Evolutionary conservation across 2,329 filamentous ascomycete genomes (phyloP).

Genomic region (Lachnellula willkommii): DNA sequence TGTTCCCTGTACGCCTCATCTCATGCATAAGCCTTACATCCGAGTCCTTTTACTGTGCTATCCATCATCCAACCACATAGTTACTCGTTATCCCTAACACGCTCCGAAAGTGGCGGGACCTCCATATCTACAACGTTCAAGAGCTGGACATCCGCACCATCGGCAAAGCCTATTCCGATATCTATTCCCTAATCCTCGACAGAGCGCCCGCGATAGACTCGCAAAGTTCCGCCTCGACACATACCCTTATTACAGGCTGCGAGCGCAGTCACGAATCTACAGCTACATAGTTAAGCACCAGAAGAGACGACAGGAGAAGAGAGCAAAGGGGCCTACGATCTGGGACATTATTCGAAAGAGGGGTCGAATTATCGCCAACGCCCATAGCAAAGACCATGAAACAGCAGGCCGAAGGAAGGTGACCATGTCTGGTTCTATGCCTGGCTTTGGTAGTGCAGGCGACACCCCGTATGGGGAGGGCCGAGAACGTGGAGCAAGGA

Average conservation of each 20-base stretch:
- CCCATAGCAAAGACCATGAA: constrained; percentile 33
- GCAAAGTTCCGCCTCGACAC: constrained; percentile 69
- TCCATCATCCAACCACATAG: too few relatives aligned
- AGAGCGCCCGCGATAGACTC: constrained; percentile 60
- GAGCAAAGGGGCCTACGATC: constrained; percentile 30
- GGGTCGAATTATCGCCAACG: constrained; percentile 31
- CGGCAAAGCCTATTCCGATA: constrained; percentile 54
- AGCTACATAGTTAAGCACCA: constrained; percentile 64
- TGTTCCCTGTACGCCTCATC: not conserved
- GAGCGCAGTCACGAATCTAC: constrained; percentile 72
- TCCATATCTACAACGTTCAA: constrained; percentile 17
- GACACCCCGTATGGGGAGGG: constrained; percentile 33
- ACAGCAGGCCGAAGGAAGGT: constrained; percentile 21
- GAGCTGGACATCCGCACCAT: constrained; percentile 35
- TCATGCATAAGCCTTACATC: not conserved
- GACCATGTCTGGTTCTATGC: constrained; percentile 32
- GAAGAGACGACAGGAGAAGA: constrained; percentile 45
- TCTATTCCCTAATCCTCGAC: constrained; percentile 60
- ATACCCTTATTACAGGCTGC: constrained; percentile 64
- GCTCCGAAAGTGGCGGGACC: constrained; percentile 22
- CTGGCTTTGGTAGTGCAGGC: constrained; percentile 25
- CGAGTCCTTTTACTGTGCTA: not conserved
- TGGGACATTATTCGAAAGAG: constrained; percentile 25
- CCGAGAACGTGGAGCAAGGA: constrained; percentile 61
- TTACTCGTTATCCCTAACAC: too few relatives aligned